Conservation (phyloP, 768 basidiomycete genomes). For the Pisolithus microcarpus region DNA sequence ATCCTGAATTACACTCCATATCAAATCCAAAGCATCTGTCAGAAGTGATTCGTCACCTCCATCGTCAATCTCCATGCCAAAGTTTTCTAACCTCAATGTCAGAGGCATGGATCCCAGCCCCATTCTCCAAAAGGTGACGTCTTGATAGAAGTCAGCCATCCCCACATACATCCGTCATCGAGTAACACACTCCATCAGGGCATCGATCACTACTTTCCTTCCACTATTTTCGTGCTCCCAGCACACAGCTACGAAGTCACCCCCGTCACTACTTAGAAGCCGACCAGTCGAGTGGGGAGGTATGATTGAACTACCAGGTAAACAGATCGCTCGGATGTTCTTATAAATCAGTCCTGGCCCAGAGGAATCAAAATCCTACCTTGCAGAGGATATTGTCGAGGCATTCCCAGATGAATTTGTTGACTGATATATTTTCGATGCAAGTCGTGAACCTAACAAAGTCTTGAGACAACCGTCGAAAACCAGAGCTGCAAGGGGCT, state of each 20-base stretch:
- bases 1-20: too few species aligned
- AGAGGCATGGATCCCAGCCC: constrained; percentile 30
- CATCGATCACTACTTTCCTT: constrained; percentile 80
- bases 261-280: constrained; percentile 62
- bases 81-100: too few species aligned
- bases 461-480: constrained; percentile 46
- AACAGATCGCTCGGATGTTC: constrained; percentile 57
- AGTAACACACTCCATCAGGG: constrained; percentile 70
- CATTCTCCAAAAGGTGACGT: constrained; percentile 46
- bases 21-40: too few species aligned
- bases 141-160: constrained; percentile 37
- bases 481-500: constrained; percentile 74
- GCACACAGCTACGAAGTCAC: too few species aligned
- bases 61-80: too few species aligned
- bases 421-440: constrained; percentile 8
- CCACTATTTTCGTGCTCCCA: constrained; percentile 83
- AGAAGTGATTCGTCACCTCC: too few species aligned
- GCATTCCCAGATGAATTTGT: constrained; percentile 12
- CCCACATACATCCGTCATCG: constrained; percentile 41
- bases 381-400: constrained; percentile 23
- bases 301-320: constrained; percentile 72
- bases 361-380: constrained; percentile 28
- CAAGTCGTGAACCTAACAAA: constrained; percentile 38
- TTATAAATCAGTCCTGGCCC: constrained; percentile 50
- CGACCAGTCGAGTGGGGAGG: constrained; percentile 61